phyloP scores from a whole-genome alignment of 2,329 filamentous ascomycete genomes.

The Fusarium annulatum region DNA sequence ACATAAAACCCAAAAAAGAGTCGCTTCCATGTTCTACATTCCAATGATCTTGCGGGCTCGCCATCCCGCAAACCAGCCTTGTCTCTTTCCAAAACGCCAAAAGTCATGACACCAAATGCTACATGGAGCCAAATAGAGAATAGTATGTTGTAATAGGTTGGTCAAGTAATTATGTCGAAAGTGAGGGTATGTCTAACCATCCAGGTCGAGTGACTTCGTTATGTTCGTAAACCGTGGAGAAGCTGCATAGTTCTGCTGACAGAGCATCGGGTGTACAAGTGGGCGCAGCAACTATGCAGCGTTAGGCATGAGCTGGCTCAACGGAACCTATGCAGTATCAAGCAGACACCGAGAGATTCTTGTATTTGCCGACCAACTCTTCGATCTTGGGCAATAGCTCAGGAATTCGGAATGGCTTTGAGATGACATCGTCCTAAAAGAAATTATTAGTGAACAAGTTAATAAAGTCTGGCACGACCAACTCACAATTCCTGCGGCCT shows the following conservation, averaged over 20 bases:
- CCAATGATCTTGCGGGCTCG: conserved; percentile 9
- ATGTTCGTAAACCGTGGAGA: conserved; percentile 16
- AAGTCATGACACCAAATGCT: conserved; percentile 30
- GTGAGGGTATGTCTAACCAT: conserved; percentile 14
- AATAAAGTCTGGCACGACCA: background rate
- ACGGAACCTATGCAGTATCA: conserved; percentile 5
- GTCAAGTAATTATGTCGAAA: conserved; percentile 33
- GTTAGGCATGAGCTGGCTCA: background rate
- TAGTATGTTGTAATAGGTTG: conserved; percentile 19
- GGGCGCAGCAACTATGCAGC: background rate
- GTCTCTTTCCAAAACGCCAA: conserved; percentile 40
- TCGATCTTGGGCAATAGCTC: conserved; percentile 76
- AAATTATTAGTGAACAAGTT: conserved; percentile 6
- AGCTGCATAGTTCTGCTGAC: background rate
- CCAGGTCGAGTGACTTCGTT: conserved; percentile 17
- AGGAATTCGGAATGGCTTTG: conserved; percentile 83
- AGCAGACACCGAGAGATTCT: conserved; percentile 45
- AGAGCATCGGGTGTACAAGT: background rate
- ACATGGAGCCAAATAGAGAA: conserved; percentile 18
- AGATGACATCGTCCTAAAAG: conserved; percentile 75
- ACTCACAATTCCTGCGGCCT: conserved; percentile 78
- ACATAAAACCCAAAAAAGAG: conserved; percentile 3
- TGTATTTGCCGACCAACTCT: conserved; percentile 61
- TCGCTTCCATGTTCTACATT: conserved; percentile 34
- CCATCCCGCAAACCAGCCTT: conserved; percentile 27